Conservation (phyloP, 192 early-diverging fungal species). For the Linnemannia elongata region DNA sequence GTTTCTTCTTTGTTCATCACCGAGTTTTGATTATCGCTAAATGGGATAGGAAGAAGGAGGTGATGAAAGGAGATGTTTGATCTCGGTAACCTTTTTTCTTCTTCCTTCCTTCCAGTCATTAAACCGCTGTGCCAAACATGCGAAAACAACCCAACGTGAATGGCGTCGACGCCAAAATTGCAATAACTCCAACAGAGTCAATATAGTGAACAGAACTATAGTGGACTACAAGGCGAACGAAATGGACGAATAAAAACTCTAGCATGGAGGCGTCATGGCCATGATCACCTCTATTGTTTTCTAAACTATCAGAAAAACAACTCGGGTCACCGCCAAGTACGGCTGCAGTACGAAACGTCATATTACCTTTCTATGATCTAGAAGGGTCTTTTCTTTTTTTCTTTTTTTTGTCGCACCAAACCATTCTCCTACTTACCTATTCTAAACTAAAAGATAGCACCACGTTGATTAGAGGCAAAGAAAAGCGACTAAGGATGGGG, state of each 20-base stretch:
- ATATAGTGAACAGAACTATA: neutral
- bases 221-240: no score
- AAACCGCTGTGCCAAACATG: neutral
- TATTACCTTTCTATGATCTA: constrained; percentile 1
- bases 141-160: neutral
- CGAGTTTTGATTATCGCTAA: neutral
- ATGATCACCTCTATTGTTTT: neutral
- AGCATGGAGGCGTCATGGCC: neutral
- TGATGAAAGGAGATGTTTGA: neutral
- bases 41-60: neutral
- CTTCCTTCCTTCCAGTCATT: neutral
- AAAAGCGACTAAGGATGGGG: neutral
- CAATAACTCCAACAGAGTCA: neutral
- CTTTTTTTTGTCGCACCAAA: neutral
- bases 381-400: neutral
- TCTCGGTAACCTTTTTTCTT: neutral
- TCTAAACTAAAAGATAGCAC: neutral
- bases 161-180: neutral
- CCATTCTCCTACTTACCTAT: neutral
- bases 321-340: neutral
- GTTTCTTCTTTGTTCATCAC: neutral
- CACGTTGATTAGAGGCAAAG: neutral
- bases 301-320: neutral
- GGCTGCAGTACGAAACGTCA: neutral
- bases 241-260: neutral